These are phyloP conservation scores for Rheum nobile DNA, from an alignment of 148 eudicot species.

Conservation along the genomic window DNA sequence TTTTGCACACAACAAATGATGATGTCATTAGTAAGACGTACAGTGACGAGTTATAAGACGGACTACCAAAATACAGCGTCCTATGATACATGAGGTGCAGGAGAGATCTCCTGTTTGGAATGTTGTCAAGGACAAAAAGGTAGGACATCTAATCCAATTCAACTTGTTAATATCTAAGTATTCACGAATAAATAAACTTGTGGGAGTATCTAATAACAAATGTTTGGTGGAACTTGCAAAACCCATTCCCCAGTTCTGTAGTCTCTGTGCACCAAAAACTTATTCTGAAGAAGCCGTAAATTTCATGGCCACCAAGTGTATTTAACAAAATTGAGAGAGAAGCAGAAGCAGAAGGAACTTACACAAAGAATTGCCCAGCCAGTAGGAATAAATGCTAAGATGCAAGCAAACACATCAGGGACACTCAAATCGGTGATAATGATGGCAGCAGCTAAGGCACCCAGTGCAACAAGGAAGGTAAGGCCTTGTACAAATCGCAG, in stretches of 20 bases:
- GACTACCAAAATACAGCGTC: too few species aligned
- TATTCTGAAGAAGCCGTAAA: neutral
- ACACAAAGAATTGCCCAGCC: constrained; percentile 96
- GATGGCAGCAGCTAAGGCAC: constrained; percentile 64
- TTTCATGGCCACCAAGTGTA: neutral
- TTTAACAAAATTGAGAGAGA: constrained; percentile 1
- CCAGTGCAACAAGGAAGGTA: constrained; percentile 66
- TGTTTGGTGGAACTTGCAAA: neutral
- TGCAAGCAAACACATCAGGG: constrained; percentile 71
- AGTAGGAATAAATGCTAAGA: constrained; percentile 90
- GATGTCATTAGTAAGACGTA: neutral
- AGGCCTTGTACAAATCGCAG: constrained; percentile 88
- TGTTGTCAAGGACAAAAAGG: too few species aligned
- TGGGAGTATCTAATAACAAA: too few species aligned
- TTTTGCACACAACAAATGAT: neutral
- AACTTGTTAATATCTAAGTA: too few species aligned
- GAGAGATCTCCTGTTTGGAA: neutral
- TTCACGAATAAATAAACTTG: too few species aligned
- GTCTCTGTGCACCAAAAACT: neutral
- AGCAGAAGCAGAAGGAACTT: constrained; percentile 20
- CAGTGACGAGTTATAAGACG: too few species aligned
- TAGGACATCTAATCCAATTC: too few species aligned
- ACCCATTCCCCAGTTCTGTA: neutral
- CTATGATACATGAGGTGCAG: too few species aligned
- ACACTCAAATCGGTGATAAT: constrained; percentile 36